Evolutionary conservation across 257 asterid species (phyloP), one percentile per base, ranked within the genome.

Genomic region (Petunia secreta): DNA sequence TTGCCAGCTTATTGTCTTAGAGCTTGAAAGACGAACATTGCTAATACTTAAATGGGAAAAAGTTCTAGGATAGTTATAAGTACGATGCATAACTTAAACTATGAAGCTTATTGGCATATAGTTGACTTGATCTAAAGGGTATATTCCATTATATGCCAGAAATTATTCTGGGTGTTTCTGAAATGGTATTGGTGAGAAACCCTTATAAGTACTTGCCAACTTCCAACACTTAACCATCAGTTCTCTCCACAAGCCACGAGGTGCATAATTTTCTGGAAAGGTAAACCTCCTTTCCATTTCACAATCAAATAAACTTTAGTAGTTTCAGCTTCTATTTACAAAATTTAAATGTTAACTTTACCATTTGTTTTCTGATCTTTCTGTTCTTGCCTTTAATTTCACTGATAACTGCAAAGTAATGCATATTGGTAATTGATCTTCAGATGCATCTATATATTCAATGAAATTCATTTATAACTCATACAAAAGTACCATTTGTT

Each of bases 121-220:
- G 44, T 1, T n/a, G n/a, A n/a, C n/a, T n/a, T n/a, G n/a, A n/a
- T n/a, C n/a, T n/a, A n/a, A 69, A 69, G 16, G 16, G 76, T 34
- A 68, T 68, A 68, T 68, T n/a, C 76, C 58, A 68, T 68, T n/a
- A 16, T 68, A 68, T 68, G 16, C 76, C 1, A 14, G 75, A 43
- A 39, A 16, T 44, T n/a, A 68, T 68, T 68, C 41, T 68, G n/a
- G 41, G 25, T n/a, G 3, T 2, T 2, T 44, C 1, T 16, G 76
- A 69, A 69, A 16, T 16, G 8, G 76, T 69, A 16, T 69, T 69
- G 46, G 16, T 69, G 4, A 8, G 4, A 16, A 4, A 16, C 48
- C 0, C 41, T 69, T 69, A 69, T 46, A 69, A 69, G 8, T 46
- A 69, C 16, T 69, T 46, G 41, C 58, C 2, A 68, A 8, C 16